Percentiles rank a stretch among this genome's conserved stretches.
Evolutionary conservation across 345 rosid genomes (phyloP).

Genomic region (Trapa bicornis): DNA sequence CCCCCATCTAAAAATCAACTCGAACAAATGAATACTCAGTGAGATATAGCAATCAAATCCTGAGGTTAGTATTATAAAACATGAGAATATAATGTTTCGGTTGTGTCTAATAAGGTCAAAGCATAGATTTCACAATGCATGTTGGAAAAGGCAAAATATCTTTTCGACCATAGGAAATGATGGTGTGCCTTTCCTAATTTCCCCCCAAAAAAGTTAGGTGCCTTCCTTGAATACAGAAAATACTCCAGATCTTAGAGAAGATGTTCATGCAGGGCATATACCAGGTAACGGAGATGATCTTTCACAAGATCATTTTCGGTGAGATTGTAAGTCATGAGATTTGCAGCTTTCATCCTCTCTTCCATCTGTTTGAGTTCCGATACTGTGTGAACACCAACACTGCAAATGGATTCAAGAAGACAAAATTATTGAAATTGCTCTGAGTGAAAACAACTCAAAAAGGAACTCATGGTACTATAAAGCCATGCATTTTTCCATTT

Average conservation of each 20-base stretch:
- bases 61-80: not conserved
- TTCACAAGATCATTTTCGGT: conserved; percentile 83
- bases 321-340: conserved; percentile 62
- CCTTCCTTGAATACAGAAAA: not conserved
- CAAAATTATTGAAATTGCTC: no score
- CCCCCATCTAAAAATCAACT: conserved; percentile 56
- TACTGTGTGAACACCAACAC: conserved; percentile 78
- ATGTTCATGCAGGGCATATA: conserved; percentile 9
- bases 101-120: not conserved
- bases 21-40: not conserved
- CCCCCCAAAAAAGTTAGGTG: no score
- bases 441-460: no score
- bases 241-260: not conserved
- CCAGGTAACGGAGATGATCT: conserved; percentile 96
- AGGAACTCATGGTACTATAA: not conserved
- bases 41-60: not conserved
- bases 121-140: not conserved
- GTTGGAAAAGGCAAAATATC: not conserved
- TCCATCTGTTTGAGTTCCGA: conserved; percentile 59
- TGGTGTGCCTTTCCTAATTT: not conserved
- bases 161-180: not conserved
- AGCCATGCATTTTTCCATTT: not conserved
- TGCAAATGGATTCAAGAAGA: conserved; percentile 14
- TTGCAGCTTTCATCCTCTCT: conserved; percentile 62
- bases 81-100: not conserved